phyloP scores from a whole-genome alignment of 2,329 filamentous ascomycete species.

The Cryoendolithus antarcticus region DNA sequence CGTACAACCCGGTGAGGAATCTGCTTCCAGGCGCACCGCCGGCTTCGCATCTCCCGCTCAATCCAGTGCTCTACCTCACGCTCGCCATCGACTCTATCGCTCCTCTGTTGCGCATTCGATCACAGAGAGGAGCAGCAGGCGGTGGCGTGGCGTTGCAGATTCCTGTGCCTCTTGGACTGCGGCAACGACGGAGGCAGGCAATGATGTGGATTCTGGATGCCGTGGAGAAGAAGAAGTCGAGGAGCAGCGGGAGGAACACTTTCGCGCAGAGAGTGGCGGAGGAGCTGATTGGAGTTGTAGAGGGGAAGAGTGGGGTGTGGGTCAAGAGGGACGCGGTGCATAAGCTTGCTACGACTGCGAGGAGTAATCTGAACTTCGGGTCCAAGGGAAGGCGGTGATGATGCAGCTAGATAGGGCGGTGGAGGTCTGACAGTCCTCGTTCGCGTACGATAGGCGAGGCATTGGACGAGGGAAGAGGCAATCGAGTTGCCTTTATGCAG shows the following conservation, averaged over 20 bases:
- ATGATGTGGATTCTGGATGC: conserved; percentile 81
- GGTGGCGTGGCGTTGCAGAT: conserved; percentile 77
- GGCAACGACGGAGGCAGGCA: conserved; percentile 66
- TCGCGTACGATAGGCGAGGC: too few relatives aligned
- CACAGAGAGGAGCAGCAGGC: conserved; percentile 65
- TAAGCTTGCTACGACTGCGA: conserved; percentile 63
- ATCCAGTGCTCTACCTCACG: conserved; percentile 80
- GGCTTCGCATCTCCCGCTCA: conserved; percentile 66
- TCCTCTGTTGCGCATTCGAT: conserved; percentile 69
- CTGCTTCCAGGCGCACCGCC: conserved; percentile 66
- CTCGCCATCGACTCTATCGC: conserved; percentile 87
- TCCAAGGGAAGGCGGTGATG: conserved; percentile 1
- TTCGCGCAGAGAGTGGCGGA: conserved; percentile 71
- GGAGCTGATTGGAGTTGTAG: conserved; percentile 76
- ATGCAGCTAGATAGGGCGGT: too few relatives aligned
- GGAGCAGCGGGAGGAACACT: conserved; percentile 56
- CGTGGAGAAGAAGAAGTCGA: conserved; percentile 65
- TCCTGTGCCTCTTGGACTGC: conserved; percentile 60
- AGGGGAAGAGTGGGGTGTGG: conserved; percentile 77
- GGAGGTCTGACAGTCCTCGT: too few relatives aligned
- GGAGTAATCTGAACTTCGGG: conserved; percentile 51
- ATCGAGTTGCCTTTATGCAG: too few relatives aligned
- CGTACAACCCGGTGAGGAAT: conserved; percentile 55
- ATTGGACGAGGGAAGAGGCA: too few relatives aligned
- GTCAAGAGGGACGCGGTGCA: conserved; percentile 67